phyloP scores from a whole-genome alignment of 2,329 filamentous ascomycete species.

The Fusarium chuoi region DNA sequence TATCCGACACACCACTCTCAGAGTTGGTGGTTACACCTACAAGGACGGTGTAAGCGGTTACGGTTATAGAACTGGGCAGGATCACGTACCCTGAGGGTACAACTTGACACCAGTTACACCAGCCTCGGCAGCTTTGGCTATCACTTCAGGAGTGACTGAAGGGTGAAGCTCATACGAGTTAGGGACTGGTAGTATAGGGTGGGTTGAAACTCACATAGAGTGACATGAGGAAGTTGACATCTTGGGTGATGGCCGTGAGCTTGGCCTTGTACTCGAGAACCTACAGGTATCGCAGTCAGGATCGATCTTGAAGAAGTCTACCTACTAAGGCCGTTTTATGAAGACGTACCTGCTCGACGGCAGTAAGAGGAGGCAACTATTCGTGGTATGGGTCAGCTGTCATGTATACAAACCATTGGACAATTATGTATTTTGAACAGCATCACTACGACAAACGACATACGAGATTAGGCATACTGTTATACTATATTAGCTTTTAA shows the following conservation, averaged over 20 bases:
- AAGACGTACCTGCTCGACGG: conserved; percentile 30
- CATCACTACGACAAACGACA: conserved; percentile 20
- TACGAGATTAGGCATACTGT: conserved; percentile 70
- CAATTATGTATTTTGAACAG: not conserved
- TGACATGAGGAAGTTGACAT: conserved; percentile 78
- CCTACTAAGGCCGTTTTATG: not conserved
- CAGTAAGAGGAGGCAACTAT: conserved; percentile 35
- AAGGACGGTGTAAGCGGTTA: conserved; percentile 20
- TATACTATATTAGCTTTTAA: conserved; percentile 28
- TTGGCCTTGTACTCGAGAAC: conserved; percentile 74
- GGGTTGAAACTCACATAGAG: conserved; percentile 61
- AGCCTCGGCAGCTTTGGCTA: conserved; percentile 76
- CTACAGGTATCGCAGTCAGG: conserved; percentile 39
- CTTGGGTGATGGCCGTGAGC: conserved; percentile 68
- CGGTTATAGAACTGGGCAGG: not conserved
- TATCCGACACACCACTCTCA: conserved; percentile 74
- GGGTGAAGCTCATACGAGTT: conserved; percentile 59
- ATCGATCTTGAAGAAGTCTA: too few relatives aligned
- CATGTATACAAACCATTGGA: not conserved
- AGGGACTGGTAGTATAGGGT: not conserved
- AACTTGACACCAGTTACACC: conserved; percentile 79
- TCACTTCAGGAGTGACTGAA: conserved; percentile 73
- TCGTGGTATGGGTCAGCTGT: not conserved
- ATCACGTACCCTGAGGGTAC: conserved; percentile 63
- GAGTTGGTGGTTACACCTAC: conserved; percentile 73